phyloP scores from a whole-genome alignment of 2,329 filamentous ascomycete species.

The Dactylellina leptospora region DNA sequence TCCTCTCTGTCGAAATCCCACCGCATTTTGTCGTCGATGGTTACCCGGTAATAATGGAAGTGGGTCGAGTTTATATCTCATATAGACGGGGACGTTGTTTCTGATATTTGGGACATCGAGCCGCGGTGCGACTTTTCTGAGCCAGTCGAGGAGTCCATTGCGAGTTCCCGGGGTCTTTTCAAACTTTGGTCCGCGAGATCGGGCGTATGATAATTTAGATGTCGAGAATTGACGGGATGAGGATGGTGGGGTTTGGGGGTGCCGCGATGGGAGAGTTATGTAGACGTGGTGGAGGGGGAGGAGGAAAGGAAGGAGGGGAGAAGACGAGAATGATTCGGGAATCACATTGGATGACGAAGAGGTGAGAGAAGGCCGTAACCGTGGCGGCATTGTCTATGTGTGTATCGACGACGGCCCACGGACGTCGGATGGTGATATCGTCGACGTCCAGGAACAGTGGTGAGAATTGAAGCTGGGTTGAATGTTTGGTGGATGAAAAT shows the following conservation, averaged over 20 bases:
- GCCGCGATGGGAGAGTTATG: slow-evolving; percentile 15
- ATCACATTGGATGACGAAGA: slow-evolving; percentile 44
- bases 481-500: slow-evolving; percentile 28
- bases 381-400: slow-evolving; percentile 54
- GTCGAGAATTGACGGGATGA: slow-evolving; percentile 54
- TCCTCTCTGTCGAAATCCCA: slow-evolving; percentile 5
- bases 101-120: slow-evolving; percentile 52
- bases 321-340: slow-evolving; percentile 32
- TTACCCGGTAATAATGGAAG: slow-evolving; percentile 46
- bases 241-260: background rate
- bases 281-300: slow-evolving; percentile 36
- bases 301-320: slow-evolving; percentile 36
- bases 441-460: slow-evolving; percentile 23
- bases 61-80: slow-evolving; percentile 47
- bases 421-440: slow-evolving; percentile 24
- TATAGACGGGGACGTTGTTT: slow-evolving; percentile 51
- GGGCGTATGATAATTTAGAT: slow-evolving; percentile 18
- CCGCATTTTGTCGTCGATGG: slow-evolving; percentile 43
- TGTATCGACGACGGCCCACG: slow-evolving; percentile 1
- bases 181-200: slow-evolving; percentile 34
- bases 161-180: slow-evolving; percentile 52
- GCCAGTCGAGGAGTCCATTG: slow-evolving; percentile 54
- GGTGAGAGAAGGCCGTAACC: slow-evolving; percentile 52
- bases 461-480: slow-evolving; percentile 2
- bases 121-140: slow-evolving; percentile 51